Evolutionary conservation across 345 rosid genomes (phyloP).

Genomic region (Gossypium arboreum): DNA sequence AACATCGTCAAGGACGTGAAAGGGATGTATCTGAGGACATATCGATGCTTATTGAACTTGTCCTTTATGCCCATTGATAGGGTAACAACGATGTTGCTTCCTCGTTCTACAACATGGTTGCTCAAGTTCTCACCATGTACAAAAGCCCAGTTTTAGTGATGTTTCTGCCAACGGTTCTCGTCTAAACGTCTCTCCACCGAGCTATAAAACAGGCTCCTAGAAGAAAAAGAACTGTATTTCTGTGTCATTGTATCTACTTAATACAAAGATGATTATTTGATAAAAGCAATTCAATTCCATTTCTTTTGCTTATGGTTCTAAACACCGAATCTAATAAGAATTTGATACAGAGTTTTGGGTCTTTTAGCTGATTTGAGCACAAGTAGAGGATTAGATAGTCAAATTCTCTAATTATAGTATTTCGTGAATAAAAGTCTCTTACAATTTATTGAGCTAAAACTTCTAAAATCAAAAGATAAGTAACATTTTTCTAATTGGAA

Average conservation of each 20-base stretch:
- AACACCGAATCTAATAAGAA: no score
- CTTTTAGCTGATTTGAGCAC: no score
- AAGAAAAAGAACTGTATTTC: neutral
- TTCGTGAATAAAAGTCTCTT: accelerated
- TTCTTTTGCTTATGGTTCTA: no score
- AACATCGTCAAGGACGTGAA: constrained; percentile 87
- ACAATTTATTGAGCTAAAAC: no score
- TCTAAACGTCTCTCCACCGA: neutral
- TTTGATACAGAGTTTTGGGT: no score
- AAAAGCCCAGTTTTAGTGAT: constrained; percentile 48
- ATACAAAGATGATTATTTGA: no score
- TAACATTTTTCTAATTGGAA: no score
- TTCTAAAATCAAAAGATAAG: no score
- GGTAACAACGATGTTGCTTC: constrained; percentile 90
- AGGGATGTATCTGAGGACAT: neutral
- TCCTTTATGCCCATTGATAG: constrained; percentile 27
- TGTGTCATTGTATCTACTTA: no score
- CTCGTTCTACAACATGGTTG: constrained; percentile 57
- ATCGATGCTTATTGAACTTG: neutral
- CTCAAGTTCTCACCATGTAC: constrained; percentile 74
- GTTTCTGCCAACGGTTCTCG: constrained; percentile 28
- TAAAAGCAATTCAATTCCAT: no score
- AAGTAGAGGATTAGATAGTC: accelerated
- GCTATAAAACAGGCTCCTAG: constrained; percentile 28
- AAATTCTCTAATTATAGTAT: no score